A percentile compares a stretch with the other conserved stretches of the same genome.
phyloP scores from a whole-genome alignment of 2,329 filamentous ascomycete genomes.

The Penicillium sp. region DNA sequence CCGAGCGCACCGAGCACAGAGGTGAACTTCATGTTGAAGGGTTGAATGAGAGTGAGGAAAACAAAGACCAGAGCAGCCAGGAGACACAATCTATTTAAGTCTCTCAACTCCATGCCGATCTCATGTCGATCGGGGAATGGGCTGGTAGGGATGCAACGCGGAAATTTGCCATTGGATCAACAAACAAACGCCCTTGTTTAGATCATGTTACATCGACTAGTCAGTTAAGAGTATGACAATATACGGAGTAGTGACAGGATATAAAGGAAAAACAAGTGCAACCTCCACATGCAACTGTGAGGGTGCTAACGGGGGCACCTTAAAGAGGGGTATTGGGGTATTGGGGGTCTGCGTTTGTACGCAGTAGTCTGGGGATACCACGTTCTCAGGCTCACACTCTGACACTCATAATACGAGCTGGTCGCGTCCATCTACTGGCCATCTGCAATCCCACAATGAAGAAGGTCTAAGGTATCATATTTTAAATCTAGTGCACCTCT shows the following conservation, averaged over 20 bases:
- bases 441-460: not conserved
- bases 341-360: too few species aligned
- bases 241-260: too few species aligned
- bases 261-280: not conserved
- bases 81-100: constrained; percentile 19
- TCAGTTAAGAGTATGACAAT: not conserved
- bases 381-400: too few species aligned
- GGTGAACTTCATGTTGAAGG: constrained; percentile 29
- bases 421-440: not conserved
- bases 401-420: too few species aligned
- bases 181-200: constrained; percentile 1
- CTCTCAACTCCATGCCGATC: constrained; percentile 16
- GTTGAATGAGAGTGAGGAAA: constrained; percentile 3
- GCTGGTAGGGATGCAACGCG: not conserved
- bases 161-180: not conserved
- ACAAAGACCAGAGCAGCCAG: not conserved
- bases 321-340: not conserved
- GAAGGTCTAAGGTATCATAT: not conserved
- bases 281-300: constrained; percentile 17
- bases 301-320: not conserved
- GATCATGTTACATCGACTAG: not conserved
- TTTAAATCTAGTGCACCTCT: not conserved
- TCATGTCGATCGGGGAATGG: constrained; percentile 7
- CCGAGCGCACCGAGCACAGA: constrained; percentile 27
- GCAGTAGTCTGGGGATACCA: too few species aligned